Conservation (phyloP, 306 rosid species). For the Sechiopsis laciniata region DNA sequence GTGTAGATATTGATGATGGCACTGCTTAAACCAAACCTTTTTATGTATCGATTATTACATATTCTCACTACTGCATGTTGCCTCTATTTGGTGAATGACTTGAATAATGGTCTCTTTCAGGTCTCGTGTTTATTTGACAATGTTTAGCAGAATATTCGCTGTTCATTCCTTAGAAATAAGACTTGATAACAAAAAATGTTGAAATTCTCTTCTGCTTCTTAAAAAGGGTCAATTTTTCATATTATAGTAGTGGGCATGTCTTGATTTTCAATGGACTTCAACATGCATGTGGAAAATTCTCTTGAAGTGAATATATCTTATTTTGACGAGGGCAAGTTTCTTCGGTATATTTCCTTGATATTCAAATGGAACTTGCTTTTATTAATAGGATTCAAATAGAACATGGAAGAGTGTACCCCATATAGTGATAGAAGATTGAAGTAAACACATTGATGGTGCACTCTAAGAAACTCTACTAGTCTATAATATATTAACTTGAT, state of each 20-base stretch:
- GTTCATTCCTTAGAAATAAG: background rate
- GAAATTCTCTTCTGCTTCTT: background rate
- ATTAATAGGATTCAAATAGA: background rate
- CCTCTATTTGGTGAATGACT: background rate
- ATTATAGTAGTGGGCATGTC: background rate
- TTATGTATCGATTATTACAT: background rate
- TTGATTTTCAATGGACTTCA: background rate
- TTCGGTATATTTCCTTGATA: background rate
- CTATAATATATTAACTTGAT: background rate
- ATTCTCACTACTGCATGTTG: no score
- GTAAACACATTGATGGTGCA: background rate
- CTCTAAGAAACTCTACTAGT: background rate
- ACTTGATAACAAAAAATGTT: no score
- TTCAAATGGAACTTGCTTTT: background rate
- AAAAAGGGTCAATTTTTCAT: background rate
- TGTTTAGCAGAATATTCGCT: slow-evolving; percentile 17
- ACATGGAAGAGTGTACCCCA: background rate
- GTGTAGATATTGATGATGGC: background rate
- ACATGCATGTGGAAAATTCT: no score
- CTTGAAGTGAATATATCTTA: background rate
- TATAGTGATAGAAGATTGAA: background rate
- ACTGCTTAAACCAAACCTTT: background rate
- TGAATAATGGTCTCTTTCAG: background rate
- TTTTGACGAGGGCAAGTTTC: no score
- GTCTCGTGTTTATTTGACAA: background rate